Evolutionary conservation across 805 yeast genomes (phyloP), one percentile per base, ranked within the genome.

Genomic region (Spencermartinsiella europaea): DNA sequence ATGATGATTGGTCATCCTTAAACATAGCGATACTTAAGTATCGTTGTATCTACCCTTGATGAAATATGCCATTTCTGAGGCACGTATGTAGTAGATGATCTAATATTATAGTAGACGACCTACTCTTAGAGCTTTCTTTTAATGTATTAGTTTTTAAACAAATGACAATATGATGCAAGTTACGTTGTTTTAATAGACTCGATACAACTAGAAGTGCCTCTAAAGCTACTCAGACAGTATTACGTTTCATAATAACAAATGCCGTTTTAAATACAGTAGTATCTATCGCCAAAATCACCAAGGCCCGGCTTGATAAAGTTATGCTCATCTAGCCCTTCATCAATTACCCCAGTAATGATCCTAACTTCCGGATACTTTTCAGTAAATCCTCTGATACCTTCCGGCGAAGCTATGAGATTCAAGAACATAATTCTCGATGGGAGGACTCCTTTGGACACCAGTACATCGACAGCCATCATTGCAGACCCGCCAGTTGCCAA

Each of bases 401-500:
- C 98, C 49, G 97, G 96, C 36, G 95, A 83, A 34, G 97, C 91
- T 62, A 93, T 79, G 61, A 93, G 76, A 68, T 93, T 93, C 67
- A 93, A 74, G 64, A 93, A 93, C 64, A 88, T 75, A 56, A 93
- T 93, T 62, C 95, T 79, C 52, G 89, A 90, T 56, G 81, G 83
- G 47, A 80, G 80, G 40, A 91, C 98, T 43, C 99, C 98, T 61
- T 93, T 79, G 46, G 80, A 73, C 49, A 85, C 73, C 60, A 93
- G 72, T 15, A 93, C 97, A 51, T 93, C 95, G 15, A 90, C 87
- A 14, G 98, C 99, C 93, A 90, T 85, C 67, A 88, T 79, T 16
- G 98, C 99, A 51, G 96, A 85, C 42, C 99, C 99, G 56, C 99
- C 99, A 16, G 99, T 93, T 28, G 99, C 99, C 63, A 93, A 77